These are phyloP conservation scores for Caloboletus inedulis DNA, from an alignment of 1,284 basidiomycete species.

Conservation along the genomic window DNA sequence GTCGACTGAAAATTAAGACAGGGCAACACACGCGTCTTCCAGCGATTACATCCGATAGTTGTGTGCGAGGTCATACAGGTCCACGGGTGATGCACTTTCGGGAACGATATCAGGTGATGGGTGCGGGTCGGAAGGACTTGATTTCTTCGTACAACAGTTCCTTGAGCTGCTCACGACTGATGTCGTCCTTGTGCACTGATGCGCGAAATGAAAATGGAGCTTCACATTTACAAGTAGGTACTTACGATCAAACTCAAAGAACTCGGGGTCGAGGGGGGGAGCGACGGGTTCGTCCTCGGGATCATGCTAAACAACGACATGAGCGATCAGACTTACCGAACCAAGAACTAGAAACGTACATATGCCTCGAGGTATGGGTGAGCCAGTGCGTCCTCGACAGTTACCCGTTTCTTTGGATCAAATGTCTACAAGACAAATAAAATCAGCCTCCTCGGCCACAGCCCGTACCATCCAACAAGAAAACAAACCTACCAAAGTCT, in stretches of 20 bases:
- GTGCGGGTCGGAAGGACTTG: slow-evolving; percentile 72
- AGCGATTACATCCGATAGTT: slow-evolving; percentile 10
- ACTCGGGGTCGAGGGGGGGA: slow-evolving; percentile 83
- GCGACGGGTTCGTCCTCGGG: slow-evolving; percentile 92
- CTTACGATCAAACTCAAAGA: slow-evolving; percentile 87
- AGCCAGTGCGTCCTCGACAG: slow-evolving; percentile 86
- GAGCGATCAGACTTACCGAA: background rate
- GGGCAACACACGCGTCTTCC: slow-evolving; percentile 5
- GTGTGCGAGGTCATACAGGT: slow-evolving; percentile 9
- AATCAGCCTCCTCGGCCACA: slow-evolving; percentile 1
- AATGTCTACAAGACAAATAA: slow-evolving; percentile 55
- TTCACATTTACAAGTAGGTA: background rate
- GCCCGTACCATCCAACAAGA: background rate
- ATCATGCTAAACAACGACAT: slow-evolving; percentile 58
- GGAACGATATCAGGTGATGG: slow-evolving; percentile 41
- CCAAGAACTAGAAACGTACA: slow-evolving; percentile 43
- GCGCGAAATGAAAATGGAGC: background rate
- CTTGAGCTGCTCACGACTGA: slow-evolving; percentile 80
- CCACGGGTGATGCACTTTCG: background rate
- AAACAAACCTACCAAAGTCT: slow-evolving; percentile 69
- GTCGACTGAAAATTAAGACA: slow-evolving; percentile 1
- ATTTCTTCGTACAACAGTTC: slow-evolving; percentile 68
- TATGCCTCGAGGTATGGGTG: slow-evolving; percentile 93
- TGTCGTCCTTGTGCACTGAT: slow-evolving; percentile 88
- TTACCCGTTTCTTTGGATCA: slow-evolving; percentile 91